These are phyloP conservation scores for Umbilicus rupestris DNA, from an alignment of 164 flowering plant genomes.

Conservation along the genomic window DNA sequence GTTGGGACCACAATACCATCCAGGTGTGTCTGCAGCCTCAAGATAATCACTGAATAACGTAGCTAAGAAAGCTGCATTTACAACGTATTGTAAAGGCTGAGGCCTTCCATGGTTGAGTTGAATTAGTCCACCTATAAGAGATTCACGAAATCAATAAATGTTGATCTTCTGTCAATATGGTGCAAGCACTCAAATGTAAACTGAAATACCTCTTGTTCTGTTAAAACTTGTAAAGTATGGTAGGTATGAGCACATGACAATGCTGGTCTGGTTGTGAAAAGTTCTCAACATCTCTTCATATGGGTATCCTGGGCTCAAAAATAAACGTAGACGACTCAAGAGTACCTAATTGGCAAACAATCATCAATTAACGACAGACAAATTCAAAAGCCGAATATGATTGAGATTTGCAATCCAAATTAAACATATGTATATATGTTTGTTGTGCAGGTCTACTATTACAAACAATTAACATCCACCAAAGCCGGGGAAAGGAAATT, in stretches of 20 bases:
- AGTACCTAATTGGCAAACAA: conserved; percentile 28
- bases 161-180: neutral
- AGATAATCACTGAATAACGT: conserved; percentile 74
- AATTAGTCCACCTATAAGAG: neutral
- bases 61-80: conserved; percentile 90
- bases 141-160: neutral
- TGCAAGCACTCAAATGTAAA: neutral
- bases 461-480: too few relatives aligned
- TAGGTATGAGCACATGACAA: conserved; percentile 50
- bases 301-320: conserved; percentile 45
- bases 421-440: too few relatives aligned
- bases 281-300: conserved; percentile 29
- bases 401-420: too few relatives aligned
- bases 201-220: neutral
- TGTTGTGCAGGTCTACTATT: too few relatives aligned
- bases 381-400: too few relatives aligned
- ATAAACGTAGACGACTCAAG: conserved; percentile 35
- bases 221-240: conserved; percentile 11
- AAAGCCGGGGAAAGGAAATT: neutral
- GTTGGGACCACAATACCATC: conserved; percentile 95
- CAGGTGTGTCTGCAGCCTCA: conserved; percentile 94
- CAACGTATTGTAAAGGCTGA: conserved; percentile 34
- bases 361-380: neutral
- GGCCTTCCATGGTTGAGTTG: conserved; percentile 1
- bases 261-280: conserved; percentile 23